Evolutionary conservation across 768 basidiomycete species (phyloP).

Genomic region (Strobilomyces echinocephalus): DNA sequence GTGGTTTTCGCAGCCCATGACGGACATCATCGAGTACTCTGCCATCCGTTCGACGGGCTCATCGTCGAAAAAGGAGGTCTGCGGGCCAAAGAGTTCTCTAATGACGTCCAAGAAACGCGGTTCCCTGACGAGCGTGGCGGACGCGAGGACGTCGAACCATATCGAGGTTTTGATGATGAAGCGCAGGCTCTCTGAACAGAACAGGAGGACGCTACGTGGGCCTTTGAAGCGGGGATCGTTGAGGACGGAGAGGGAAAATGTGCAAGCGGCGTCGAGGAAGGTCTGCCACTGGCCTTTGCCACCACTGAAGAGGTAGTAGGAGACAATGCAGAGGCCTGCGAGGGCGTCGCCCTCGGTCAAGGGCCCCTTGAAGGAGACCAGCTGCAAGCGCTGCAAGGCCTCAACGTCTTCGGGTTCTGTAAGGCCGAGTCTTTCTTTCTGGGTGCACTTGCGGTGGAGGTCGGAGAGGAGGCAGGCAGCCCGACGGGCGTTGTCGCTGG

Average conservation of each 20-base stretch:
- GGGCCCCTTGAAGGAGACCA: slow-evolving; percentile 16
- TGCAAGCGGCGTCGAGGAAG: slow-evolving; percentile 59
- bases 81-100: slow-evolving; percentile 46
- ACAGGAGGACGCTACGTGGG: slow-evolving; percentile 42
- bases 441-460: slow-evolving; percentile 41
- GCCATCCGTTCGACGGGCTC: slow-evolving; percentile 37
- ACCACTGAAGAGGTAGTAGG: slow-evolving; percentile 73
- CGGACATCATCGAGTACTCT: slow-evolving; percentile 67
- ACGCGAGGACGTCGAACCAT: slow-evolving; percentile 84
- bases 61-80: slow-evolving; percentile 18
- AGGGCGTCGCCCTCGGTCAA: slow-evolving; percentile 66
- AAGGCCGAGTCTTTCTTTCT: slow-evolving; percentile 19
- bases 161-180: slow-evolving; percentile 82
- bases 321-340: slow-evolving; percentile 72
- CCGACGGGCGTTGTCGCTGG: slow-evolving; percentile 43
- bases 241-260: slow-evolving; percentile 51
- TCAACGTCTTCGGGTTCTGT: slow-evolving; percentile 23
- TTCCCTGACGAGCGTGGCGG: slow-evolving; percentile 56
- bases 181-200: slow-evolving; percentile 46
- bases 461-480: slow-evolving; percentile 61
- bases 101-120: slow-evolving; percentile 59
- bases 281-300: slow-evolving; percentile 64
- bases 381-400: slow-evolving; percentile 25
- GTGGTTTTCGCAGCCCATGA: slow-evolving; percentile 82
- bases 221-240: slow-evolving; percentile 33